Evolutionary conservation across 352 stramenopile species (phyloP).

Genomic region (Proteromonas lacertae): DNA sequence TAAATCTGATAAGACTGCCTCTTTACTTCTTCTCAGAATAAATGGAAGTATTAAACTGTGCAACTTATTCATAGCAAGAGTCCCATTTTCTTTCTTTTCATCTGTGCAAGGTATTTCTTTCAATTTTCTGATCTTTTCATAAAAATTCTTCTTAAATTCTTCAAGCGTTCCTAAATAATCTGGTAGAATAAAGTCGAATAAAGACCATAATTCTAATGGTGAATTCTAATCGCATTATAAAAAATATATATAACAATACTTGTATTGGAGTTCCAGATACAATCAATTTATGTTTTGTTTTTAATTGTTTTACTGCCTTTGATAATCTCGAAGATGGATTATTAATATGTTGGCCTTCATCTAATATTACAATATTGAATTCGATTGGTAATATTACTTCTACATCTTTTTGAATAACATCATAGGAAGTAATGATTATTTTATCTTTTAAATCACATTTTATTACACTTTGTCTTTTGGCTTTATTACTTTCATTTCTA

Average conservation of each 20-base stretch:
- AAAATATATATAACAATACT: no score
- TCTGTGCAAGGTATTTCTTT: no score
- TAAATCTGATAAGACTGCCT: conserved; percentile 65
- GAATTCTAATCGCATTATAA: no score
- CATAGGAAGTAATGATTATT: no score
- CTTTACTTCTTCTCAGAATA: conserved; percentile 75
- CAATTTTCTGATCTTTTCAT: conserved; percentile 17
- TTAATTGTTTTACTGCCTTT: background rate
- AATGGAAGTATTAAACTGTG: conserved; percentile 61
- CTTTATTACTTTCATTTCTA: no score
- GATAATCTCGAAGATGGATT: background rate
- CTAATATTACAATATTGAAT: background rate
- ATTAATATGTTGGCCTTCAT: conserved; percentile 1
- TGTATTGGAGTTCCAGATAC: conserved; percentile 85
- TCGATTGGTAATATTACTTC: no score
- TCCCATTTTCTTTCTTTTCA: no score
- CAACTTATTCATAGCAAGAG: no score
- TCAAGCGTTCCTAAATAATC: conserved; percentile 48
- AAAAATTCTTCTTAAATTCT: conserved; percentile 19
- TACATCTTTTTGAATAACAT: no score
- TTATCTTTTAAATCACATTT: no score
- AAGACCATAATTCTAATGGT: conserved; percentile 73
- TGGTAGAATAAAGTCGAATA: conserved; percentile 88
- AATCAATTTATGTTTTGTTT: conserved; percentile 32
- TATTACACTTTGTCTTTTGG: no score